A percentile compares a stretch with the other conserved stretches of the same genome.
phyloP scores from a whole-genome alignment of 352 stramenopile species.

The Globisporangium irregulare region DNA sequence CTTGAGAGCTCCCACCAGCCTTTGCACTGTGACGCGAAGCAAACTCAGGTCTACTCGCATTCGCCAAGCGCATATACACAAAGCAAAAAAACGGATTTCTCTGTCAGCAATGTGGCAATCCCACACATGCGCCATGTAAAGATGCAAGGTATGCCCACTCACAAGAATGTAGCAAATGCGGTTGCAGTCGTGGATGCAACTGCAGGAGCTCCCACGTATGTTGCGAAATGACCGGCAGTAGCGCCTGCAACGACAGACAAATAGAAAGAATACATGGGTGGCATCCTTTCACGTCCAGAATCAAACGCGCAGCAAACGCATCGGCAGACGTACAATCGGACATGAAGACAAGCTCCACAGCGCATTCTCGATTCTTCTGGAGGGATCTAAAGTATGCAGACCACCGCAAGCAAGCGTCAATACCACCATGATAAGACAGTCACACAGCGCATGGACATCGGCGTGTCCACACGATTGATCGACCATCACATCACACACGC shows the following conservation, averaged over 20 bases:
- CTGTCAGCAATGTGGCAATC: not conserved
- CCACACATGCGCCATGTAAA: not conserved
- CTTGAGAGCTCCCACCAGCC: not conserved
- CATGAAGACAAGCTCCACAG: slow-evolving; percentile 21
- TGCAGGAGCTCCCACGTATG: slow-evolving; percentile 20
- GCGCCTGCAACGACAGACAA: not conserved
- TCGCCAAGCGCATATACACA: not conserved
- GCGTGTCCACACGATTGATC: not conserved
- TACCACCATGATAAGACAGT: not conserved
- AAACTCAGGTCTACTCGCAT: not conserved
- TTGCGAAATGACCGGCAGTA: not conserved
- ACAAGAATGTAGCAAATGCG: slow-evolving; percentile 18
- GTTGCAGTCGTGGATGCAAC: slow-evolving; percentile 21
- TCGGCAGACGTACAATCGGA: not conserved
- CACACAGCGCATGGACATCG: not conserved
- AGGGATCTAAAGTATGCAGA: slow-evolving; percentile 17
- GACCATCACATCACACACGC: not conserved
- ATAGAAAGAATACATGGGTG: not conserved
- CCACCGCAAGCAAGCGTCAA: not conserved
- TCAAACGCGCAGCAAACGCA: not conserved
- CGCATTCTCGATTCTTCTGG: slow-evolving; percentile 26
- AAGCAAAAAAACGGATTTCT: not conserved
- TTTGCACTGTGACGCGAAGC: not conserved
- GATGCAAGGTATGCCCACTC: not conserved
- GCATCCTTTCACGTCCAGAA: not conserved